These are phyloP conservation scores for Rasamsonia emersonii DNA, from an alignment of 2,329 filamentous ascomycete genomes.

Conservation along the genomic window DNA sequence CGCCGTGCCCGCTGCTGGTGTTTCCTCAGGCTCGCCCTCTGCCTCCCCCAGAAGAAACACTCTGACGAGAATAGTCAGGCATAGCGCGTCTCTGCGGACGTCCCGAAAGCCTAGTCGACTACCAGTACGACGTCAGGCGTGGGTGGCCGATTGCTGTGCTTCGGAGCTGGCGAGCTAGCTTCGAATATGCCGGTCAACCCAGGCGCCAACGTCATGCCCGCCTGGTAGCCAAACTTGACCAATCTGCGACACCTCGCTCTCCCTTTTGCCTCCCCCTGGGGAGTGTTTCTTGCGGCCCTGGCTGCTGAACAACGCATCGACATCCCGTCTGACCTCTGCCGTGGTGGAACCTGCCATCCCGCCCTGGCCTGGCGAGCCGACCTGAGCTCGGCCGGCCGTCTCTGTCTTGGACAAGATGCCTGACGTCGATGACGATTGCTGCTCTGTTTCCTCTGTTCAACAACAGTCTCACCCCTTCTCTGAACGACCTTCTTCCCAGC, in stretches of 20 bases:
- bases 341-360: slow-evolving; percentile 11
- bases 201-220: slow-evolving; percentile 28
- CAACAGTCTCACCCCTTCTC: slow-evolving; percentile 3
- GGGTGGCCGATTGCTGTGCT: neutral
- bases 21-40: no score
- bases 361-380: slow-evolving; percentile 21
- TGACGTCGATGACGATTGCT: slow-evolving; percentile 31
- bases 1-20: no score
- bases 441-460: slow-evolving; percentile 7
- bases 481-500: slow-evolving; percentile 16
- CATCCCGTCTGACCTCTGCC: slow-evolving; percentile 13
- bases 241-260: slow-evolving; percentile 25
- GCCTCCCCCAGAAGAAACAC: no score
- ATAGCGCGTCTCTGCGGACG: no score
- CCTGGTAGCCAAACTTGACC: slow-evolving; percentile 29
- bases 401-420: slow-evolving; percentile 30
- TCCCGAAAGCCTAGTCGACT: no score
- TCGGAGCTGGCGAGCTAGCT: slow-evolving; percentile 7
- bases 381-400: slow-evolving; percentile 19
- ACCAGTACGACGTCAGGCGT: no score
- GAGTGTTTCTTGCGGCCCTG: slow-evolving; percentile 12
- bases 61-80: no score
- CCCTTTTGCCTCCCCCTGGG: slow-evolving; percentile 3
- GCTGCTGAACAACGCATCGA: slow-evolving; percentile 31
- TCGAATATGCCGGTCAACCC: slow-evolving; percentile 28